phyloP scores from a whole-genome alignment of 371 early-diverging fungal species.

The Mortierella sp. region DNA sequence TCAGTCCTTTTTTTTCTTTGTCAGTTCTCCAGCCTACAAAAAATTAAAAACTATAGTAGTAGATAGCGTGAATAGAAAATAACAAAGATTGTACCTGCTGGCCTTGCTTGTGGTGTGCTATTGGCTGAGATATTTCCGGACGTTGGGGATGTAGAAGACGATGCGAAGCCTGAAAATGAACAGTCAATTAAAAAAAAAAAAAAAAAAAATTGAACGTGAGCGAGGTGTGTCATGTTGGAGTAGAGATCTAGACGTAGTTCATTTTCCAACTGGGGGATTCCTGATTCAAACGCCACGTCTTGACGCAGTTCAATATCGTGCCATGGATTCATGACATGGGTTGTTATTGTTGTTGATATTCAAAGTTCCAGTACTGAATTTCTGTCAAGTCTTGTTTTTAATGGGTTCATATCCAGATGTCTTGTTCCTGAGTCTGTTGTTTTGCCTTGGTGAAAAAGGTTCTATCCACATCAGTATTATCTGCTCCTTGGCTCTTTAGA shows the following conservation, averaged over 20 bases:
- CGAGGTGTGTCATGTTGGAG: neutral
- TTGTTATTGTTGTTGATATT: too few relatives aligned
- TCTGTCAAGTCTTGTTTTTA: too few relatives aligned
- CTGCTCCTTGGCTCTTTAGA: neutral
- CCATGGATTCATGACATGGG: too few relatives aligned
- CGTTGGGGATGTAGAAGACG: slow-evolving; percentile 44
- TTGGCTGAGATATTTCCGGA: slow-evolving; percentile 47
- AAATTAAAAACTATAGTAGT: neutral
- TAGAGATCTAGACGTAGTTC: too few relatives aligned
- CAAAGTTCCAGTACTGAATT: neutral
- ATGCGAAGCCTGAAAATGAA: slow-evolving; percentile 25
- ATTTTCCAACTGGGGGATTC: too few relatives aligned
- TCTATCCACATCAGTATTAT: neutral
- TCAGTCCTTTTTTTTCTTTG: too few relatives aligned
- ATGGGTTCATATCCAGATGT: neutral
- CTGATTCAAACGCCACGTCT: too few relatives aligned
- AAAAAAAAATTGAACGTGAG: neutral
- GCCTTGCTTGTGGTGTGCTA: slow-evolving; percentile 51
- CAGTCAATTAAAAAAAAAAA: neutral
- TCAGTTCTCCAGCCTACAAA: neutral
- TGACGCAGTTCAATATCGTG: too few relatives aligned
- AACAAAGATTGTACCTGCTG: slow-evolving; percentile 26
- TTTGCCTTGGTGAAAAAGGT: neutral
- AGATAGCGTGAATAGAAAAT: too few relatives aligned
- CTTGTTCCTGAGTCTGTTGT: neutral